These are phyloP conservation scores for Hirsutella rhossiliensis DNA, from an alignment of 2,329 filamentous ascomycete species.

Conservation along the genomic window DNA sequence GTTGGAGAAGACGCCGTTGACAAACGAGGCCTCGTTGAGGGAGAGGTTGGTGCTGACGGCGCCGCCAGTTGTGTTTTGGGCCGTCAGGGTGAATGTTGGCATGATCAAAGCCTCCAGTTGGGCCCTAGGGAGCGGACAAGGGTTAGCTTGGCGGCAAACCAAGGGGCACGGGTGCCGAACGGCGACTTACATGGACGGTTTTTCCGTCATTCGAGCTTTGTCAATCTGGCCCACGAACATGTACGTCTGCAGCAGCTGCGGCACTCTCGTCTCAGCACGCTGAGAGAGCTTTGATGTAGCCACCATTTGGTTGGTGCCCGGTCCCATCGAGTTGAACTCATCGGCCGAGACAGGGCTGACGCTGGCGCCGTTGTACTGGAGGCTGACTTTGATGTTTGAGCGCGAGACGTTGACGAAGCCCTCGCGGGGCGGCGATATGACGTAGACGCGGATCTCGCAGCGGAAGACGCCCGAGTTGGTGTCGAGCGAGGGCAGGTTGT, in stretches of 20 bases:
- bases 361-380: slow-evolving; percentile 40
- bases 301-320: slow-evolving; percentile 9
- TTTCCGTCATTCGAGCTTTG: slow-evolving; percentile 34
- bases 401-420: slow-evolving; percentile 38
- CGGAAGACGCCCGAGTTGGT: slow-evolving; percentile 57
- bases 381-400: slow-evolving; percentile 39
- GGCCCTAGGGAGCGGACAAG: slow-evolving; percentile 24
- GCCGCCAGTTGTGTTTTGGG: slow-evolving; percentile 35
- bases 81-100: slow-evolving; percentile 55
- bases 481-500: slow-evolving; percentile 65
- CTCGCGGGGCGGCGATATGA: slow-evolving; percentile 47
- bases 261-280: slow-evolving; percentile 7
- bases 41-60: slow-evolving; percentile 52
- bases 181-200: slow-evolving; percentile 47
- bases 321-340: slow-evolving; percentile 13
- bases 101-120: slow-evolving; percentile 52
- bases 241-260: slow-evolving; percentile 46
- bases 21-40: slow-evolving; percentile 58
- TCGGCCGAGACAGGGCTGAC: slow-evolving; percentile 15
- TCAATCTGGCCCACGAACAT: slow-evolving; percentile 60
- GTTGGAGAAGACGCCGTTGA: slow-evolving; percentile 57
- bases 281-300: background rate
- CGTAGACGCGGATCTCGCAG: slow-evolving; percentile 65
- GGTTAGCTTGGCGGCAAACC: background rate
- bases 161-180: no score